phyloP scores from a whole-genome alignment of 805 yeast genomes.

The Priceomyces medius region DNA sequence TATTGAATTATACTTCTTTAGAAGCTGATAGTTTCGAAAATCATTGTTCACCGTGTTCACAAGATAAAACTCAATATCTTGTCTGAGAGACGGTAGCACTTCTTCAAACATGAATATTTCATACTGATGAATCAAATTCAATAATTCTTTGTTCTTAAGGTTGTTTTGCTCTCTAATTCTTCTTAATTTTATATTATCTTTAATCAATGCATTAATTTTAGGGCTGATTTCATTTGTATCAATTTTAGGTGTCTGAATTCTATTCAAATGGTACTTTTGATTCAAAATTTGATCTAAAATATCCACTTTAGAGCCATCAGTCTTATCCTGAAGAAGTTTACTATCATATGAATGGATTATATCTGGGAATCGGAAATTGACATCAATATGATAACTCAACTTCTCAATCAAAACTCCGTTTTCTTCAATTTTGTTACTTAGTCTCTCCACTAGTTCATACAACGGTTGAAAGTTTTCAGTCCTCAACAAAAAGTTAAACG shows the following conservation, averaged over 20 bases:
- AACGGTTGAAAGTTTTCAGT: constrained; percentile 34
- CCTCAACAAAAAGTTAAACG: background rate
- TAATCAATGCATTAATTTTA: constrained; percentile 21
- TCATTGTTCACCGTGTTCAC: constrained; percentile 3
- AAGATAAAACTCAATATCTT: constrained; percentile 13
- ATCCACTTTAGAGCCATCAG: constrained; percentile 4
- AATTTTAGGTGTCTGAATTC: constrained; percentile 9
- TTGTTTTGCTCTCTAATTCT: constrained; percentile 17
- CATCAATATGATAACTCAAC: constrained; percentile 23
- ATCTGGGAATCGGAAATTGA: constrained; percentile 12
- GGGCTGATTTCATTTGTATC: constrained; percentile 12
- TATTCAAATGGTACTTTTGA: constrained; percentile 26
- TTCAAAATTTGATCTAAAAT: constrained; percentile 17
- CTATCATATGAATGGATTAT: constrained; percentile 3
- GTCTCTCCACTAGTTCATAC: constrained; percentile 18
- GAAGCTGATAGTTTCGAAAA: constrained; percentile 6
- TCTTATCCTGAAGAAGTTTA: constrained; percentile 6
- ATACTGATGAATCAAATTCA: constrained; percentile 24
- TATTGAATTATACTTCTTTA: constrained; percentile 8
- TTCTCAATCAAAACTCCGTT: constrained; percentile 25
- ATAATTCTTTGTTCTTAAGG: constrained; percentile 23
- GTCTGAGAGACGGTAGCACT: constrained; percentile 29
- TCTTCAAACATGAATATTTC: constrained; percentile 26
- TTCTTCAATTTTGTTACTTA: constrained; percentile 20
- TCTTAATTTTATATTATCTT: constrained; percentile 27